Base-by-base conservation (phyloP, 2,329 filamentous ascomycete genomes). In the Pseudogymnoascus sp. region DNA sequence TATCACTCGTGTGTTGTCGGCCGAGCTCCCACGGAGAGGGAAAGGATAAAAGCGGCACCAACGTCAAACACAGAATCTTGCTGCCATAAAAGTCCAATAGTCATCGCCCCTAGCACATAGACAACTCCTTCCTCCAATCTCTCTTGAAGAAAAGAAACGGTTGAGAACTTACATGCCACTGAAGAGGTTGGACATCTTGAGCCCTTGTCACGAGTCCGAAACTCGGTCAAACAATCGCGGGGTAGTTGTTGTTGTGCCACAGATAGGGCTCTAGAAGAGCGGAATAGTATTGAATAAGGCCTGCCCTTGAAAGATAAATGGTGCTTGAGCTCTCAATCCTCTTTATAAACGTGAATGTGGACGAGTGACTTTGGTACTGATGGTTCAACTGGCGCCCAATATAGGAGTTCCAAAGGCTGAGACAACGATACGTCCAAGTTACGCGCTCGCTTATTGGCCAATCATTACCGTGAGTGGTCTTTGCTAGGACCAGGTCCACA, bases 151-250 rank as follows among this genome's bases (percentile, higher is more conserved):
- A 53, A 60, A 35, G 59, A 35, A 50, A 53, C 47, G 25, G 18
- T 53, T 18, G 59, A 25, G 30, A 64, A 72, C 70, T 60, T 64
- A 72, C 70, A 72, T 72, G 67, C 70, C 70, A 65, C 70, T 71
- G 62, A 72, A 72, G 60, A 72, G 62, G 63, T 71, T 71, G 57
- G 70, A 72, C 70, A 72, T 72, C 61, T 61, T 59, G 59, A 57
- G 28, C 11, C 12, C n/a, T 35, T 35, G 38, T 35, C 47, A 53
- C 47, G 47, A 53, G 47, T 53, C 47, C 20, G 47, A 53, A 53
- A 53, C 47, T 35, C 47, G 47, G 47, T 53, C 47, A 53, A 53
- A 53, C 47, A 35, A 53, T 53, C 47, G 47, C 18, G 47, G 47
- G 47, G 47, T 33, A 28, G 47, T 33, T 53, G 47, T 53, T 53